These are phyloP conservation scores for Candida nitratophila DNA, from an alignment of 805 yeast species.

Conservation along the genomic window DNA sequence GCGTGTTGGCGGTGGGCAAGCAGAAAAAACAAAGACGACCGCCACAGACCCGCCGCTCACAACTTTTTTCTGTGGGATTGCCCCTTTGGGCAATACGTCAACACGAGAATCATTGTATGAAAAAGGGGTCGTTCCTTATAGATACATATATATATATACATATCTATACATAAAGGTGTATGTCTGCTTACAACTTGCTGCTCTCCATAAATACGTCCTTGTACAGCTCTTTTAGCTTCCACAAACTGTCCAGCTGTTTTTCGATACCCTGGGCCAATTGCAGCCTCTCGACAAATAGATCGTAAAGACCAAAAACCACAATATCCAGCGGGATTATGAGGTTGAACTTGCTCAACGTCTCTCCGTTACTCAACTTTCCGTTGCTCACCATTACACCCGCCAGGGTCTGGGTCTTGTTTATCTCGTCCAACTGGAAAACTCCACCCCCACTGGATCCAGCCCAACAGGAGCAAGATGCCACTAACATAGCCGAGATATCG, in stretches of 20 bases:
- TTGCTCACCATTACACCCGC: constrained; percentile 39
- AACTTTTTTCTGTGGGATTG: not conserved
- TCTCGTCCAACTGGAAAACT: constrained; percentile 17
- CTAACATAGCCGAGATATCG: constrained; percentile 15
- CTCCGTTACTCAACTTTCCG: constrained; percentile 19
- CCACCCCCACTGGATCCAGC: constrained; percentile 48
- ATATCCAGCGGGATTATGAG: constrained; percentile 14
- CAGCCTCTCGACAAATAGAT: constrained; percentile 7
- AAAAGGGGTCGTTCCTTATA: too few relatives aligned
- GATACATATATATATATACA: not conserved
- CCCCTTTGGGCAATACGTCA: constrained; percentile 1
- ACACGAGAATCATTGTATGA: too few relatives aligned
- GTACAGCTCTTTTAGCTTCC: not conserved
- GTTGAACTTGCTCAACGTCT: constrained; percentile 11
- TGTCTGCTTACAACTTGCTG: not conserved
- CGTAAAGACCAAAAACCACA: constrained; percentile 13
- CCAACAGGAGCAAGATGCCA: constrained; percentile 40
- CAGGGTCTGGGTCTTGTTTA: constrained; percentile 12
- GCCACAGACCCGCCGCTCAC: too few relatives aligned
- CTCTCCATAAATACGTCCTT: constrained; percentile 1
- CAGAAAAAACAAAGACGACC: too few relatives aligned
- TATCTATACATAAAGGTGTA: too few relatives aligned
- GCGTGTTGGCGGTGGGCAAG: not conserved
- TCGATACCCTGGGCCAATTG: not conserved
- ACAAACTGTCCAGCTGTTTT: not conserved